phyloP scores from a whole-genome alignment of 2,329 filamentous ascomycete species.

The Venturia carpophila region DNA sequence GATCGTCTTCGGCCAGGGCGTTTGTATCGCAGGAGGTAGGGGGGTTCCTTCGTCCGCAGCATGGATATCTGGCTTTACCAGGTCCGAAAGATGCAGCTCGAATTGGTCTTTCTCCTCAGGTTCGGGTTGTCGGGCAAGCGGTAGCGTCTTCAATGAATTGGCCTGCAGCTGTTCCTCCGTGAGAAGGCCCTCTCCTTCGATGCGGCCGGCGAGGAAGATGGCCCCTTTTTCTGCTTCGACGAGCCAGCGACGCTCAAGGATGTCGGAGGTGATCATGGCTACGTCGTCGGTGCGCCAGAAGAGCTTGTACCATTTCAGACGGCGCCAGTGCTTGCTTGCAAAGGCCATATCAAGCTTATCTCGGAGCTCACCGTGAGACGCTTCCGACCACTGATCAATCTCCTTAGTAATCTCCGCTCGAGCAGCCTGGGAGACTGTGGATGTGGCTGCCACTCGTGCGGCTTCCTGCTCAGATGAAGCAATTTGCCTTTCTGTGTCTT shows the following conservation, averaged over 20 bases:
- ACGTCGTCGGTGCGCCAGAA: slow-evolving; percentile 95
- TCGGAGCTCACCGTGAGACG: slow-evolving; percentile 75
- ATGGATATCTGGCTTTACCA: slow-evolving; percentile 4
- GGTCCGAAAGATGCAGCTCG: background rate
- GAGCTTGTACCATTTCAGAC: slow-evolving; percentile 86
- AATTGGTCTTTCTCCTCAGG: background rate
- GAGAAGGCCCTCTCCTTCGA: slow-evolving; percentile 55
- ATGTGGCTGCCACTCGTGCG: slow-evolving; percentile 28
- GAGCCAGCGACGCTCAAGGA: slow-evolving; percentile 70
- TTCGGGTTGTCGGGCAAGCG: background rate
- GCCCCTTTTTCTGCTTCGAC: slow-evolving; percentile 68
- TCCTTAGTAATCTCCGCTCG: slow-evolving; percentile 47
- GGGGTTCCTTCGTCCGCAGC: slow-evolving; percentile 5
- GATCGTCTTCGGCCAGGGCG: slow-evolving; percentile 46
- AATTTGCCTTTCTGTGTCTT: slow-evolving; percentile 46
- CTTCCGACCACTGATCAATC: slow-evolving; percentile 67
- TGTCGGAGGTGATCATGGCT: slow-evolving; percentile 69
- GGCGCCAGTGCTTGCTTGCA: slow-evolving; percentile 65
- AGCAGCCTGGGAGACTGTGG: slow-evolving; percentile 37
- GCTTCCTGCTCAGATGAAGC: slow-evolving; percentile 39
- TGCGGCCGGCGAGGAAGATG: slow-evolving; percentile 74
- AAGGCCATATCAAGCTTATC: slow-evolving; percentile 73
- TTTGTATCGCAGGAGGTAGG: background rate
- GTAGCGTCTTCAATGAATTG: background rate
- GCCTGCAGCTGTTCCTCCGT: slow-evolving; percentile 11